Percentiles rank a stretch among this genome's conserved stretches.
Conservation (phyloP, 1,284 basidiomycete genomes). For the Phellopilus nigrolimitatus region DNA sequence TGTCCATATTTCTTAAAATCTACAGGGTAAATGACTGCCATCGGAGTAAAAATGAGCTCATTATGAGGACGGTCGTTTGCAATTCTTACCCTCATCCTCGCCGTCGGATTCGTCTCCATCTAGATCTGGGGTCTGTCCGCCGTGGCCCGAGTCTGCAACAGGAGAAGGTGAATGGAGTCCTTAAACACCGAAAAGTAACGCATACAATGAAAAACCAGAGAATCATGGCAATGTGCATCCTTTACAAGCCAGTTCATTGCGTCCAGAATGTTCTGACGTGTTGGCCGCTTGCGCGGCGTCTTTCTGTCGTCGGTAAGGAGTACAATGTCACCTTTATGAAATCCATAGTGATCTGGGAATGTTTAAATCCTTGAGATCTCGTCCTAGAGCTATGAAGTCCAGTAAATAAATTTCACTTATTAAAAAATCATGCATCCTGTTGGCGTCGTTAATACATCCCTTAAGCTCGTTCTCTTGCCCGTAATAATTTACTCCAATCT, state of each 20-base stretch:
- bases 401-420: slow-evolving; percentile 43
- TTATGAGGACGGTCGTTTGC: no score
- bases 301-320: slow-evolving; percentile 71
- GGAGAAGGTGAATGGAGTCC: not conserved
- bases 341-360: slow-evolving; percentile 53
- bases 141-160: slow-evolving; percentile 71
- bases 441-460: slow-evolving; percentile 84
- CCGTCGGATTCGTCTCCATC: slow-evolving; percentile 68
- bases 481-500: slow-evolving; percentile 80
- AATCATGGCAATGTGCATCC: slow-evolving; percentile 70
- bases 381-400: not conserved
- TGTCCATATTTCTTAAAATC: slow-evolving; percentile 63
- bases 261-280: slow-evolving; percentile 72
- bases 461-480: slow-evolving; percentile 57
- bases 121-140: slow-evolving; percentile 69
- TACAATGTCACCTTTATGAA: slow-evolving; percentile 68
- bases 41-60: not conserved
- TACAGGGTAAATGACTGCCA: slow-evolving; percentile 66
- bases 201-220: slow-evolving; percentile 84
- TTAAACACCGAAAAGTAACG: slow-evolving; percentile 3
- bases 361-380: not conserved
- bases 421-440: slow-evolving; percentile 66
- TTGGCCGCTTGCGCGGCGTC: slow-evolving; percentile 56
- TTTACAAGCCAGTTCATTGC: slow-evolving; percentile 87
- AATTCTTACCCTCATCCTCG: slow-evolving; percentile 66